Conservation (phyloP, 2,329 filamentous ascomycete species). For the Didymella exigua region DNA sequence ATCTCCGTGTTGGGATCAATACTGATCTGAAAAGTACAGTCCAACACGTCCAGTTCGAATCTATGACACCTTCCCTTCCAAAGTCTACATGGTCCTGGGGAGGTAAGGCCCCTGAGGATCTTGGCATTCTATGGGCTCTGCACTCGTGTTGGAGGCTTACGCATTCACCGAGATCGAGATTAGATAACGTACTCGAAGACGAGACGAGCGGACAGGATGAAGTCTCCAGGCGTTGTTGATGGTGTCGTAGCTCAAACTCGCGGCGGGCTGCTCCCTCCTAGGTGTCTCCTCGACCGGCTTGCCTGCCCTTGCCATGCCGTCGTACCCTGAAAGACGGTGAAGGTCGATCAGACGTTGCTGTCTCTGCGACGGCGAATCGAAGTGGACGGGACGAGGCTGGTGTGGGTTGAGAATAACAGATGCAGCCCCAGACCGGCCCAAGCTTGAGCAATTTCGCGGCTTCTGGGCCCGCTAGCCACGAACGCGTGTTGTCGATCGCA, state of each 20-base stretch:
- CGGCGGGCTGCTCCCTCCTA: not conserved
- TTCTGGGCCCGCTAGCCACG: conserved; percentile 17
- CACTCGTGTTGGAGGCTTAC: not conserved
- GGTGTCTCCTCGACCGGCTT: no score
- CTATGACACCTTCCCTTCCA: not conserved
- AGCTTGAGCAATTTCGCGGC: conserved; percentile 21
- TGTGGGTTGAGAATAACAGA: conserved; percentile 18
- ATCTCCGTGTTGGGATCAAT: not conserved
- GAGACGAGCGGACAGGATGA: not conserved
- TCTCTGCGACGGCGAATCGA: conserved; percentile 10
- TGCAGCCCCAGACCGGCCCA: conserved; percentile 19
- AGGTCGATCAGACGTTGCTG: conserved; percentile 8
- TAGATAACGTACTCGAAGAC: not conserved
- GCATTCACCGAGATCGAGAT: not conserved
- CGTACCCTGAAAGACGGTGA: not conserved
- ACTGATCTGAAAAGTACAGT: not conserved
- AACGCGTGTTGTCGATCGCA: conserved; percentile 20
- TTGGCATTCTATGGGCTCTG: not conserved
- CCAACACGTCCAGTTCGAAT: not conserved
- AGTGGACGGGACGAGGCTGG: conserved; percentile 2
- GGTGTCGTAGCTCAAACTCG: not conserved
- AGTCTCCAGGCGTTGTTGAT: not conserved
- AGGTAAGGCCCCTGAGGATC: not conserved
- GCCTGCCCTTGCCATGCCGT: not conserved
- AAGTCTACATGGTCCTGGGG: no score